Conservation (phyloP, 148 eudicot genomes). For the Hydrangea macrophylla region DNA sequence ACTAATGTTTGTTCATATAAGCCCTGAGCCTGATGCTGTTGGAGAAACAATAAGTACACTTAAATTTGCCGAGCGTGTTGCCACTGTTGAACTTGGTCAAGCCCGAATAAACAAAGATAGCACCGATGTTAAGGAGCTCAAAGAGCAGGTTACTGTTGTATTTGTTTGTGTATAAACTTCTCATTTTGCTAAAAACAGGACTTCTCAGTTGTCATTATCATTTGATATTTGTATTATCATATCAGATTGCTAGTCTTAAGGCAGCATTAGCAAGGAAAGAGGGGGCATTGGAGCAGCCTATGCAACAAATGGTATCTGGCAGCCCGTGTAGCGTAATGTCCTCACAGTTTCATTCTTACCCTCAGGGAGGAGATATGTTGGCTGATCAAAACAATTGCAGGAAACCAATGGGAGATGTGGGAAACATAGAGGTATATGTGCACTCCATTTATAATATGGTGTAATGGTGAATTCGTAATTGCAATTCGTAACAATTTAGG, state of each 20-base stretch:
- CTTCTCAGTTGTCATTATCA: not conserved
- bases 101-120: constrained; percentile 82
- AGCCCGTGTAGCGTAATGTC: constrained; percentile 46
- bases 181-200: not conserved
- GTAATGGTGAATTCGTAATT: too few relatives aligned
- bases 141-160: constrained; percentile 67
- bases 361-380: constrained; percentile 29
- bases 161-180: constrained; percentile 1
- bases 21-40: constrained; percentile 86
- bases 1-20: constrained; percentile 95
- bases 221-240: constrained; percentile 1
- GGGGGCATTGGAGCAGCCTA: constrained; percentile 42
- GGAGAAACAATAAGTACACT: constrained; percentile 97
- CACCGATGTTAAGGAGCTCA: constrained; percentile 89
- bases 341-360: constrained; percentile 44
- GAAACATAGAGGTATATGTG: constrained; percentile 68
- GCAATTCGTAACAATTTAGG: too few relatives aligned
- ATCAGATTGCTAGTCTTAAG: constrained; percentile 83
- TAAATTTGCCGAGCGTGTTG: constrained; percentile 96
- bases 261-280: constrained; percentile 82
- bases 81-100: constrained; percentile 97
- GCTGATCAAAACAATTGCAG: constrained; percentile 36
- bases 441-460: not conserved
- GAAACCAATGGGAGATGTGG: constrained; percentile 75
- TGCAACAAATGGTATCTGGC: constrained; percentile 33